Percentiles rank a stretch among this genome's conserved stretches.
Evolutionary conservation across 2,329 filamentous ascomycete genomes (phyloP).

Genomic region (Amylocarpus encephaloides): DNA sequence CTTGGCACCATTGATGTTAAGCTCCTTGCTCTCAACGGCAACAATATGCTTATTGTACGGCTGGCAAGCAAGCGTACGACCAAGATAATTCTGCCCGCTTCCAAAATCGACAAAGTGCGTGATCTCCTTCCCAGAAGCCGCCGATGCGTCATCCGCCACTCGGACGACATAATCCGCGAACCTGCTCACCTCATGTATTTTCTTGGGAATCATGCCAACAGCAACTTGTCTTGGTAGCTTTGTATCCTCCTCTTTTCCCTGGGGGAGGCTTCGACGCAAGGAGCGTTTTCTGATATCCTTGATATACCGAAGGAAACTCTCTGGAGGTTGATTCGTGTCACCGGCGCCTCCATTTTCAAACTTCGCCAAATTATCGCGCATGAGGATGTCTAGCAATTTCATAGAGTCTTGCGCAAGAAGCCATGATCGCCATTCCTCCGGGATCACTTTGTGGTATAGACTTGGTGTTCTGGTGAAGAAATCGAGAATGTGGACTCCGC

Average conservation of each 20-base stretch:
- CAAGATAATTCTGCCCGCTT: constrained; percentile 93
- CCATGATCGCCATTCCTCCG: constrained; percentile 75
- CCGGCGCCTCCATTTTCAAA: constrained; percentile 11
- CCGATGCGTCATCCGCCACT: constrained; percentile 51
- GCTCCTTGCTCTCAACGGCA: constrained; percentile 80
- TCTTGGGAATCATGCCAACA: constrained; percentile 93
- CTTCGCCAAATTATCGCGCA: constrained; percentile 64
- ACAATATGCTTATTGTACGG: constrained; percentile 85
- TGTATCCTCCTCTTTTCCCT: constrained; percentile 40
- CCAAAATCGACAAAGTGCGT: constrained; percentile 94
- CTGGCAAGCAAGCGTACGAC: constrained; percentile 73
- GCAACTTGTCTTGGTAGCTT: constrained; percentile 65
- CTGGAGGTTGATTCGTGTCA: constrained; percentile 15
- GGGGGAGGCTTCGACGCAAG: constrained; percentile 55
- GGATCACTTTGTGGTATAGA: constrained; percentile 71
- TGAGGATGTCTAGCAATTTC: constrained; percentile 71
- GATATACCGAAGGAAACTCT: constrained; percentile 65
- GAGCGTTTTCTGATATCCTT: constrained; percentile 62
- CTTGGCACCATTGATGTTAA: constrained; percentile 81
- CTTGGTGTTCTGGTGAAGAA: constrained; percentile 85
- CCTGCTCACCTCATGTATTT: constrained; percentile 85
- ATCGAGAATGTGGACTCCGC: constrained; percentile 93
- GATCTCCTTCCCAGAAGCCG: constrained; percentile 52
- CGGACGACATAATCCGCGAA: constrained; percentile 79
- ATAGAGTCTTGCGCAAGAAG: constrained; percentile 66